Conservation (phyloP, 2,329 filamentous ascomycete species). For the Aspergillus ibericus region DNA sequence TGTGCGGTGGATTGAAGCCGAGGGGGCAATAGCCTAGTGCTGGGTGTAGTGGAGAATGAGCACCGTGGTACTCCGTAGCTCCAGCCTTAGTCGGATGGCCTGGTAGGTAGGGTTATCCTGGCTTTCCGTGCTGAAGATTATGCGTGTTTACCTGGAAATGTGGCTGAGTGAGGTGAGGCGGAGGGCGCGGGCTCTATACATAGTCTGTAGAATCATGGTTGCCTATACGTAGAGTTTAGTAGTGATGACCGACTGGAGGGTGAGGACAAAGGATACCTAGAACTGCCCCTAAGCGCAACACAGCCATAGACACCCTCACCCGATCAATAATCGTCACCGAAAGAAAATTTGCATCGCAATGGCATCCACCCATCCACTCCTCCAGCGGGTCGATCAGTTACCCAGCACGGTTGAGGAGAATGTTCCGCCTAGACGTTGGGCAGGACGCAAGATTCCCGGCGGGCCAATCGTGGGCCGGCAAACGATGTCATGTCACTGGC, state of each 20-base stretch:
- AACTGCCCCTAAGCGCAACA: too few species aligned
- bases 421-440: constrained; percentile 14
- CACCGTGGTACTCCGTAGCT: too few species aligned
- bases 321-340: not conserved
- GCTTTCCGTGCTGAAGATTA: too few species aligned
- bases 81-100: too few species aligned
- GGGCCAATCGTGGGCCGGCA: not conserved
- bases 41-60: not conserved
- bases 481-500: constrained; percentile 19
- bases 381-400: constrained; percentile 11
- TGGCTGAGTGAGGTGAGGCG: too few species aligned
- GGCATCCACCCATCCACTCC: not conserved
- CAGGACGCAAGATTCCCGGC: constrained; percentile 12
- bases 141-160: too few species aligned
- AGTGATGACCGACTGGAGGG: too few species aligned
- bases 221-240: too few species aligned
- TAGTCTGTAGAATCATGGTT: too few species aligned
- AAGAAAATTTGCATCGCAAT: not conserved
- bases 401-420: constrained; percentile 3
- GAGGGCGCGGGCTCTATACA: too few species aligned
- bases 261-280: too few species aligned
- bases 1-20: not conserved
- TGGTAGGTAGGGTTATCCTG: not conserved
- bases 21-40: not conserved
- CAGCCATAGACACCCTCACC: too few species aligned